Base-by-base conservation (phyloP, 306 rosid species). In the Fagus sylvatica region DNA sequence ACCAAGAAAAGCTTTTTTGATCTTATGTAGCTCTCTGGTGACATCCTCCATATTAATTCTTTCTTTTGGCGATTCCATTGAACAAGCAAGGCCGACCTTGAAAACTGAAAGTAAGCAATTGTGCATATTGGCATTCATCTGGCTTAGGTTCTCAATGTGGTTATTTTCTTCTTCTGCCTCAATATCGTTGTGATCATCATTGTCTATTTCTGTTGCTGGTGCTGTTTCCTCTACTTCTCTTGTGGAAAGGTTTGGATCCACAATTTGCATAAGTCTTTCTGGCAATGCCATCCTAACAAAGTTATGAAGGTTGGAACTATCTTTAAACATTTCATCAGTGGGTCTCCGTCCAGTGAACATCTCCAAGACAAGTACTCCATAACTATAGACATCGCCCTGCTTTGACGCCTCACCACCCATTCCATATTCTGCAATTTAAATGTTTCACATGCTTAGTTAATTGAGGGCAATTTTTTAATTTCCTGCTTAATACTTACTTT, bases 301-400 rank as follows among this genome's bases (percentile, higher is more conserved):
- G 22, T 84, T 71, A 53, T 42, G 84, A 6, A 84, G 79, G 74
- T 76, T 64, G 4, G 48, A 68, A 53, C 33, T 74, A 48, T 74
- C 81, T 79, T 42, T 16, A 41, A 87, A 87, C 69, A 77, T 82
- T 74, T 81, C 84, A 46, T 84, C 74, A 6, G 79, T 76, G 4
- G 60, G 71, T 15, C 60, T 74, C 42, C 30, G 67, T 82, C 88
- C 81, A 0, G 76, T 82, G 15, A 87, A 53, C 67, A 84, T 84
- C 67, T 87, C 85, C 34, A 87, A 64, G 19, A 60, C 16, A n/a
- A 79, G 78, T 70, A 87, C 74, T 6, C 90, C 87, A 55, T 79
- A 87, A 34, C 85, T 87, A 46, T 84, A 84, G 33, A 68, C 41
- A 12, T 84, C 86, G 0, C 85, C 79, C 9, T 76, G 57, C 4